Conservation (phyloP, 208 protist genomes). For the Crithidia acanthocephali region DNA sequence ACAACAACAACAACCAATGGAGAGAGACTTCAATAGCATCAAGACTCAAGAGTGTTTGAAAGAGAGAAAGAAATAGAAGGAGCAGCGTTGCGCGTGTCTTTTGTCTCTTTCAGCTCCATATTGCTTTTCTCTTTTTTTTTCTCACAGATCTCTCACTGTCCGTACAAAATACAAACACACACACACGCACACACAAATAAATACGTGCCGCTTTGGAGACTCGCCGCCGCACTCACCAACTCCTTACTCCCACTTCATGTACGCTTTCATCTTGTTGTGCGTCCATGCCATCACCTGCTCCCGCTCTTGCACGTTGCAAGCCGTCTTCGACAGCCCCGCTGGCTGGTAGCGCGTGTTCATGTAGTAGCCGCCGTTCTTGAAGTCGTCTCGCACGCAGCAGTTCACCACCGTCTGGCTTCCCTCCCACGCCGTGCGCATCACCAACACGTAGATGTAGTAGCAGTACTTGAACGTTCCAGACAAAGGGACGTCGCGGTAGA, state of each 20-base stretch:
- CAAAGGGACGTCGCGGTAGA: constrained; percentile 73
- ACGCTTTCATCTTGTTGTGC: constrained; percentile 73
- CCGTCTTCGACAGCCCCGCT: constrained; percentile 64
- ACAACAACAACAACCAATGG: too few relatives aligned
- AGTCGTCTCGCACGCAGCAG: constrained; percentile 75
- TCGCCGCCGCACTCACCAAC: not conserved
- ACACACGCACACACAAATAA: too few relatives aligned
- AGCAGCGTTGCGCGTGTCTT: too few relatives aligned
- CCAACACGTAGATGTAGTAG: constrained; percentile 62
- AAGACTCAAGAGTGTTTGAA: too few relatives aligned
- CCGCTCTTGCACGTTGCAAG: constrained; percentile 63
- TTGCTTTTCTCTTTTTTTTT: too few relatives aligned
- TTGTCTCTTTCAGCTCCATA: too few relatives aligned
- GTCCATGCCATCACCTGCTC: constrained; percentile 74
- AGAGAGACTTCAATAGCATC: too few relatives aligned
- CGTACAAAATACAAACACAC: too few relatives aligned
- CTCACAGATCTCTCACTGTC: too few relatives aligned
- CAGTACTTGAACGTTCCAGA: constrained; percentile 52
- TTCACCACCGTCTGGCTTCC: constrained; percentile 85
- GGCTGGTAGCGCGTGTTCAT: constrained; percentile 70
- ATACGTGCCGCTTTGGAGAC: not conserved
- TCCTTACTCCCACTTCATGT: constrained; percentile 76
- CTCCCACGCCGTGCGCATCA: constrained; percentile 79
- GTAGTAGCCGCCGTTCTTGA: constrained; percentile 88
- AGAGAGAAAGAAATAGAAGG: too few relatives aligned